These are phyloP conservation scores for Globisporangium takayamanum DNA, from an alignment of 352 stramenopile genomes.

Conservation along the genomic window DNA sequence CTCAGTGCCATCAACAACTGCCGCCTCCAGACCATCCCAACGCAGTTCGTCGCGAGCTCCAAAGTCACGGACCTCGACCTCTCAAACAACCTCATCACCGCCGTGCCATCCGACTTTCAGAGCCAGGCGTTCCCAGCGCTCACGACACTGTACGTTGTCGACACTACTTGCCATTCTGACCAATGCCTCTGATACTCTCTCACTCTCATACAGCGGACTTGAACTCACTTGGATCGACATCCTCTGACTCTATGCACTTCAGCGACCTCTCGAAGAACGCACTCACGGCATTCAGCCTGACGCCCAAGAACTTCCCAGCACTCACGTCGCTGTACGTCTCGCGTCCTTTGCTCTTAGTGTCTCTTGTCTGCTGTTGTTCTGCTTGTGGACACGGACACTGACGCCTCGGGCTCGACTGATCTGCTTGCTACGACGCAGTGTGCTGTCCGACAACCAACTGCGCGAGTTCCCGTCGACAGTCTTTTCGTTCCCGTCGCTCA, in stretches of 20 bases:
- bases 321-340: conserved; percentile 36
- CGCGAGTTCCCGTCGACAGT: conserved; percentile 34
- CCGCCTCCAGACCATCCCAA: conserved; percentile 53
- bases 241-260: neutral
- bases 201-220: neutral
- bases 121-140: conserved; percentile 34
- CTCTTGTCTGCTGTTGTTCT: neutral
- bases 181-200: neutral
- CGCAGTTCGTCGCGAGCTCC: conserved; percentile 32
- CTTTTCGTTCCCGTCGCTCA: conserved; percentile 50
- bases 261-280: conserved; percentile 43
- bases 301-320: conserved; percentile 32
- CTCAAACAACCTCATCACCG: conserved; percentile 33
- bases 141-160: conserved; percentile 41
- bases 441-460: conserved; percentile 47
- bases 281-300: conserved; percentile 29
- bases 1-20: conserved; percentile 62
- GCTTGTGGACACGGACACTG: neutral
- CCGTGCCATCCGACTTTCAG: conserved; percentile 30
- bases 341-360: neutral
- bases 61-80: conserved; percentile 27
- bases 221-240: neutral
- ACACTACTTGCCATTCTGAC: too few species aligned
- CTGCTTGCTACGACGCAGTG: conserved; percentile 11
- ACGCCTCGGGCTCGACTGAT: neutral